A percentile compares a stretch with the other conserved stretches of the same genome.
phyloP scores from a whole-genome alignment of 2,329 filamentous ascomycete genomes.

The Aspergillus sergii region DNA sequence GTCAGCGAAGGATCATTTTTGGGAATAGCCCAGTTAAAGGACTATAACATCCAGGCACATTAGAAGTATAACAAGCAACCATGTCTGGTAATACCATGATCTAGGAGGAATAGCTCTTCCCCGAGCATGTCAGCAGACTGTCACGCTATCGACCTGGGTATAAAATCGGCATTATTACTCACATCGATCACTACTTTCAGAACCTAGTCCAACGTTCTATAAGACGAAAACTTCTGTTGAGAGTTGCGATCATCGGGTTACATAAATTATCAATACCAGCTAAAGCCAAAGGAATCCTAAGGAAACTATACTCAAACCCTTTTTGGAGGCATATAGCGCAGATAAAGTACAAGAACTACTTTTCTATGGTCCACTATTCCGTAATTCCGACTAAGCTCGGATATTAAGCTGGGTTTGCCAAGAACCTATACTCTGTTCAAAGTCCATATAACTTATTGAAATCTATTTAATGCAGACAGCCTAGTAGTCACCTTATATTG shows the following conservation, averaged over 20 bases:
- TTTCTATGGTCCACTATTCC: neutral
- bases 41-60: no score
- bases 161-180: neutral
- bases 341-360: neutral
- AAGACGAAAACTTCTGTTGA: neutral
- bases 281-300: neutral
- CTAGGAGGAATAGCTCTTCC: no score
- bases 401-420: neutral
- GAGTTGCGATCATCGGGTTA: neutral
- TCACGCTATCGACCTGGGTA: neutral
- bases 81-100: no score
- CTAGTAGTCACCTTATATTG: neutral
- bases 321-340: neutral
- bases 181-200: no score
- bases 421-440: neutral
- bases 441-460: neutral
- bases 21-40: no score
- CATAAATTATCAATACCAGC: neutral
- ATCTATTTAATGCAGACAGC: neutral
- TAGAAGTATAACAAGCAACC: no score
- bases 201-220: no score
- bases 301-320: neutral
- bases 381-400: neutral
- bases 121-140: neutral
- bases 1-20: no score